phyloP scores from a whole-genome alignment of 1,139 yeast species.

The Zygosaccharomyces pseudobailii region DNA sequence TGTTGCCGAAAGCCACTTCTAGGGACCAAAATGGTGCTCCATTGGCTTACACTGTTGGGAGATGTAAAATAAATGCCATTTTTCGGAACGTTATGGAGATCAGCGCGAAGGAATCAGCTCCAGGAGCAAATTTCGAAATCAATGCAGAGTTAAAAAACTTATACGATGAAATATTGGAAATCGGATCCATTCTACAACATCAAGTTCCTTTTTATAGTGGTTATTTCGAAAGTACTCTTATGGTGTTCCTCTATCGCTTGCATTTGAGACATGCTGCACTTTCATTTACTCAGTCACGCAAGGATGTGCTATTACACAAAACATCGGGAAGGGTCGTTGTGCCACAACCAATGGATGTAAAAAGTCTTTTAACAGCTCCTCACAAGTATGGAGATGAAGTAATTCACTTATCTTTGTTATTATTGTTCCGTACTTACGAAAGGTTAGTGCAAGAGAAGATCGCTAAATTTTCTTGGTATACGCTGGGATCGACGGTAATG shows the following conservation, averaged over 20 bases:
- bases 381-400: constrained; percentile 18
- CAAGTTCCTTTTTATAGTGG: constrained; percentile 9
- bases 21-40: constrained; percentile 7
- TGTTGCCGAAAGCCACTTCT: constrained; percentile 9
- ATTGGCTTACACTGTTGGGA: constrained; percentile 22
- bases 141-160: constrained; percentile 9
- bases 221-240: constrained; percentile 23
- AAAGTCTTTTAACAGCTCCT: constrained; percentile 15
- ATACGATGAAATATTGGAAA: constrained; percentile 10
- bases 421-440: constrained; percentile 22
- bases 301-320: constrained; percentile 11
- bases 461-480: constrained; percentile 24
- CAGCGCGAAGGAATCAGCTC: constrained; percentile 8
- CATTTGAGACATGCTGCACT: constrained; percentile 24
- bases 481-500: constrained; percentile 30
- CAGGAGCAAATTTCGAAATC: constrained; percentile 3
- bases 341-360: constrained; percentile 13
- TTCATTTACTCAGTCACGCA: constrained; percentile 10
- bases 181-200: constrained; percentile 5
- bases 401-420: constrained; percentile 19
- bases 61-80: constrained; percentile 21
- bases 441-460: constrained; percentile 21
- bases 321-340: constrained; percentile 6
- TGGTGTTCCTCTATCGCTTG: constrained; percentile 23
- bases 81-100: constrained; percentile 24